Evolutionary conservation across 495 filamentous ascomycete species (phyloP).

Genomic region (Rostrohypoxylon terebratum): DNA sequence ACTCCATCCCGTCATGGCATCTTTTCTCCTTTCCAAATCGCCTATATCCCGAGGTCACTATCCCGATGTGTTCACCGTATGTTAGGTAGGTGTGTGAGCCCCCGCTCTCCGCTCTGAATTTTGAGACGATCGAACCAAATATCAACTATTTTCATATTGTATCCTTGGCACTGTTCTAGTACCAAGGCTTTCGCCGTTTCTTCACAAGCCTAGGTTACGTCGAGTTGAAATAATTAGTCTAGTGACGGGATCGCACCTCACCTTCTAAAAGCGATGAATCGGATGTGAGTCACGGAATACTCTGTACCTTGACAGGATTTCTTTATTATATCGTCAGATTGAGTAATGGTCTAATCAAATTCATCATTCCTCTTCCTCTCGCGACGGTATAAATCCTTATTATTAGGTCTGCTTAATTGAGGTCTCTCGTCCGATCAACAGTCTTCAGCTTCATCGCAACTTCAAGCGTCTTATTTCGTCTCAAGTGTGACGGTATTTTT

Average conservation of each 20-base stretch:
- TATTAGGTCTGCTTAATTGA: neutral
- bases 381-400: neutral
- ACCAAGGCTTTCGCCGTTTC: neutral
- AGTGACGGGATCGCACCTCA: neutral
- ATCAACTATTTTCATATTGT: slow-evolving; percentile 24
- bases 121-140: slow-evolving; percentile 25
- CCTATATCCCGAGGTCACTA: neutral
- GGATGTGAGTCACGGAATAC: neutral
- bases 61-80: neutral
- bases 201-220: neutral
- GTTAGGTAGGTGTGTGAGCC: slow-evolving; percentile 3
- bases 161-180: slow-evolving; percentile 18
- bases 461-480: neutral
- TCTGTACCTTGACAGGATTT: neutral
- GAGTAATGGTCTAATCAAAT: neutral
- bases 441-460: neutral
- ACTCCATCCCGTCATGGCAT: neutral
- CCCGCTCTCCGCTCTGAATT: slow-evolving; percentile 23
- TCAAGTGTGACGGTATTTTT: neutral
- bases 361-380: neutral
- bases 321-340: neutral
- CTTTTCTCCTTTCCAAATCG: neutral
- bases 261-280: neutral
- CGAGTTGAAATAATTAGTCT: neutral
- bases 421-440: neutral